Evolutionary conservation across 768 basidiomycete species (phyloP), one percentile per base, ranked within the genome.

Genomic region (Podaxis pistillaris): DNA sequence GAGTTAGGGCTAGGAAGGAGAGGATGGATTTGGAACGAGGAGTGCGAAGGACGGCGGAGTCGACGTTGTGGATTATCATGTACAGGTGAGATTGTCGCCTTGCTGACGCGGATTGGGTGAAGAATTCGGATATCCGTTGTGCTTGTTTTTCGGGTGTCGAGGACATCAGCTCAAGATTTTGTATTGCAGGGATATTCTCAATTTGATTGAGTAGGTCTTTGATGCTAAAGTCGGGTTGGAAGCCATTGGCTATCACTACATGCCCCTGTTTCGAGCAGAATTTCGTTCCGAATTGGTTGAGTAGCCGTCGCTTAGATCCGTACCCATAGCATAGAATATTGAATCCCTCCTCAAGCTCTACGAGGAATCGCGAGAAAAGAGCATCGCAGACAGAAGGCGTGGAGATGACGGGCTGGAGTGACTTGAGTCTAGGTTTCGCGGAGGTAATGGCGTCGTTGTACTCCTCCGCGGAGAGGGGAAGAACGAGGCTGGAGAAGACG

Each of bases 251-350:
- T 22, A 95, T 79, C 58, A 93, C 83, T 49, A 93, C 89, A 64
- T 91, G 83, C 0, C 94, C 93, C 0, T 70, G 72, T 58, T 78
- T 83, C 6, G 83, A 73, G 64, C 91, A 85, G 24, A 75, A 70
- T 0, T 81, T 75, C 3, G 71, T 76, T 1, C 90, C 93, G 60
- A 97, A 92, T 26, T 83, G 77, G 70, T 96, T 92, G 36, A 99
- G 77, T 9, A 90, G 66, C 17, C 70, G 72, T 60, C 92, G 81
- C 72, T 99, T 99, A n/a, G 93, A 95, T 4, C 96, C 96, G 68
- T 87, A 85, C 0, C 96, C 96, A 68, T 94, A 93, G 73, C 93
- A 88, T 19, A 96, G 74, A 49, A 98, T 76, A 72, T 93, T 95
- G 80, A 94, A 98, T 1, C 94, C 95, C 70, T 88, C 84, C 1